Base-by-base conservation (phyloP, 2,329 filamentous ascomycete species). In the Colletotrichum spaethianum region DNA sequence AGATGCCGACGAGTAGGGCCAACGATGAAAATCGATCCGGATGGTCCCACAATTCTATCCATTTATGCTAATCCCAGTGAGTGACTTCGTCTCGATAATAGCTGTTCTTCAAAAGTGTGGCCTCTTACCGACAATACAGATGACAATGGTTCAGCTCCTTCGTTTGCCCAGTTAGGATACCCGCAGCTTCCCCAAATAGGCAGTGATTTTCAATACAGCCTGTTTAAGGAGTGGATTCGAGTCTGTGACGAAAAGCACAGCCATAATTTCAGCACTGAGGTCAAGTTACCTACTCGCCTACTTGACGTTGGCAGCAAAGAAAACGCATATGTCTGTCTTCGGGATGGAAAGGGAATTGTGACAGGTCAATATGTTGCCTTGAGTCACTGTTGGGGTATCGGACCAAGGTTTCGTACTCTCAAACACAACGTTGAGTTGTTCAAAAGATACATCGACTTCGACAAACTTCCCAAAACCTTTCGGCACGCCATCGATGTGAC, bases 331-430 rank as follows among this genome's bases (percentile, higher is more conserved):
- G 20, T 60, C 14, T 23, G 38, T 14, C 40, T 60, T 26, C 23
- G 56, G n/a, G 60, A 63, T 11, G 60, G 48, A 6, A 52, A 18
- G 12, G 6, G 2, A 18, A 18, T n/a, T 18, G 26, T 26, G 4
- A 9, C 9, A 6, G 18, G 28, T 4, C 60, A 28, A 4, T 63
- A 63, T 48, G 31, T 23, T 38, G 60, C 60, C 4, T 42, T 63
- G 7, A 63, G 60, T 23, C 60, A 63, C 44, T 63, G 60, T 28
- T 63, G 60, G 60, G 60, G 60, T 28, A 20, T n/a, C 7, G 33
- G 18, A 20, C 33, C 33, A 12, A 16, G 36, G 12, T 48, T 63
- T 9, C 20, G 26, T 11, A 63, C 60, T 12, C 26, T 60, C 20
- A 60, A 33, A 26, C 18, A 28, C 20, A 60, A 60, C 18, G 31